Conservation (phyloP, 768 basidiomycete genomes). For the Rhizopogon vulgaris region DNA sequence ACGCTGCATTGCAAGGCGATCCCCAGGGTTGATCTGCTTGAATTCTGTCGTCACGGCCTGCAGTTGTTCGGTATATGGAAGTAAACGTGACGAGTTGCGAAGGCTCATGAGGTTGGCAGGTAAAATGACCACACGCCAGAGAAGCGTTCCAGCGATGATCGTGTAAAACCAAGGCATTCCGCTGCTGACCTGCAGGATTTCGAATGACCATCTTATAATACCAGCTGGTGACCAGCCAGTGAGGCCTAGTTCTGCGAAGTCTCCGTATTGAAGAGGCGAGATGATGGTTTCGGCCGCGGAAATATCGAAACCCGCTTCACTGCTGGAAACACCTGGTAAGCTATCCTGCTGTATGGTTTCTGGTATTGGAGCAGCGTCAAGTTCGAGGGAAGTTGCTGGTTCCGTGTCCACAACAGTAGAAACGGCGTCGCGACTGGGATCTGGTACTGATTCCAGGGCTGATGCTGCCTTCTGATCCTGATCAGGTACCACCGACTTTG, state of each 20-base stretch:
- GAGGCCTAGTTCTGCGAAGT: conserved; percentile 64
- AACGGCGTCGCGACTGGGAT: neutral
- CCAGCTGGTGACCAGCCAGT: conserved; percentile 60
- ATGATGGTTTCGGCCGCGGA: conserved; percentile 23
- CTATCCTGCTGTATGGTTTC: neutral
- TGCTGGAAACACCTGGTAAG: neutral
- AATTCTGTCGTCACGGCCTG: conserved; percentile 47
- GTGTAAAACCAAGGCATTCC: conserved; percentile 84
- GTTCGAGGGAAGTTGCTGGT: neutral
- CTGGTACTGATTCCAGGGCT: conserved; percentile 4
- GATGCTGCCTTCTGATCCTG: neutral
- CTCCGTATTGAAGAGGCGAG: conserved; percentile 61
- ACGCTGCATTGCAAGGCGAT: conserved; percentile 36
- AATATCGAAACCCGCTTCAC: conserved; percentile 6
- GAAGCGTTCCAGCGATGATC: conserved; percentile 57
- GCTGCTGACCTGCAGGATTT: conserved; percentile 60
- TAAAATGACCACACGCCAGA: conserved; percentile 55
- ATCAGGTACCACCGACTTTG: conserved; percentile 12
- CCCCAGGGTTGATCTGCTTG: conserved; percentile 30
- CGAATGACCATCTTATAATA: conserved; percentile 54
- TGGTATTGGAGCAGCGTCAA: neutral
- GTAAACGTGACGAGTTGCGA: conserved; percentile 44
- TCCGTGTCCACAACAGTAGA: neutral
- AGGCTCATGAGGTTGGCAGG: conserved; percentile 54
- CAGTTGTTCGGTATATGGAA: conserved; percentile 39